A percentile compares a stretch with the other conserved stretches of the same genome.
phyloP scores from a whole-genome alignment of 2,329 filamentous ascomycete genomes.

The Trichoderma sp. region DNA sequence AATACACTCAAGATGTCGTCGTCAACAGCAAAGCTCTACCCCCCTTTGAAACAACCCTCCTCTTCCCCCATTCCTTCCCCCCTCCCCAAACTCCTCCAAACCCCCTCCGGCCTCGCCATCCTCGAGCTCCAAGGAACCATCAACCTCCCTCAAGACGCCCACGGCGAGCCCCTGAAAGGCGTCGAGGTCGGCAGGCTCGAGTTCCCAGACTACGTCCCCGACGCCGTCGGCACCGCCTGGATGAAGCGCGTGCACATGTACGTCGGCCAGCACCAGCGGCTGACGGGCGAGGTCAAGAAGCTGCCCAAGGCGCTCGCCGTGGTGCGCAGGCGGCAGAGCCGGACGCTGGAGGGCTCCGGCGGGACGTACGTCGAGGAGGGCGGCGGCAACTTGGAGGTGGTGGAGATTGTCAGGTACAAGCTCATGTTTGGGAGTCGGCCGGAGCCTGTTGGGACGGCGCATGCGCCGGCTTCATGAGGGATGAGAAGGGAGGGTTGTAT shows the following conservation, averaged over 20 bases:
- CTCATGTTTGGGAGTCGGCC: slow-evolving; percentile 81
- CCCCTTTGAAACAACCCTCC: slow-evolving; percentile 33
- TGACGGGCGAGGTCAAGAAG: slow-evolving; percentile 90
- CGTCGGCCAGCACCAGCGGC: slow-evolving; percentile 82
- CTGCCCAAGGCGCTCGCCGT: slow-evolving; percentile 76
- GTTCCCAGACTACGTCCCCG: slow-evolving; percentile 71
- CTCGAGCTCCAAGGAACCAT: slow-evolving; percentile 92
- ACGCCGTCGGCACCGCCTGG: slow-evolving; percentile 64
- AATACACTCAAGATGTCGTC: slow-evolving; percentile 35
- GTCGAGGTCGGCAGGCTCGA: slow-evolving; percentile 68
- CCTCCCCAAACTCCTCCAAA: slow-evolving; percentile 81
- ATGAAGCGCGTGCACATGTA: slow-evolving; percentile 90
- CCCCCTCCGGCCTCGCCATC: slow-evolving; percentile 84
- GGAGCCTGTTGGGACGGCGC: slow-evolving; percentile 71
- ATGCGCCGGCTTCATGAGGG: slow-evolving; percentile 32
- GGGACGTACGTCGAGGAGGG: slow-evolving; percentile 41
- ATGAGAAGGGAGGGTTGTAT: too few species aligned
- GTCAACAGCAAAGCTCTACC: slow-evolving; percentile 46
- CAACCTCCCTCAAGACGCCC: slow-evolving; percentile 62
- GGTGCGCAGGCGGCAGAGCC: slow-evolving; percentile 60
- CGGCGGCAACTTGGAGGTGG: slow-evolving; percentile 70
- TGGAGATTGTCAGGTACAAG: slow-evolving; percentile 86
- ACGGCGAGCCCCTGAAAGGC: slow-evolving; percentile 38
- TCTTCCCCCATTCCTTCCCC: slow-evolving; percentile 52
- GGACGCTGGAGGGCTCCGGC: slow-evolving; percentile 49